Evolutionary conservation across 192 early-diverging fungal genomes (phyloP).

Genomic region (Nowakowskiella sp.): DNA sequence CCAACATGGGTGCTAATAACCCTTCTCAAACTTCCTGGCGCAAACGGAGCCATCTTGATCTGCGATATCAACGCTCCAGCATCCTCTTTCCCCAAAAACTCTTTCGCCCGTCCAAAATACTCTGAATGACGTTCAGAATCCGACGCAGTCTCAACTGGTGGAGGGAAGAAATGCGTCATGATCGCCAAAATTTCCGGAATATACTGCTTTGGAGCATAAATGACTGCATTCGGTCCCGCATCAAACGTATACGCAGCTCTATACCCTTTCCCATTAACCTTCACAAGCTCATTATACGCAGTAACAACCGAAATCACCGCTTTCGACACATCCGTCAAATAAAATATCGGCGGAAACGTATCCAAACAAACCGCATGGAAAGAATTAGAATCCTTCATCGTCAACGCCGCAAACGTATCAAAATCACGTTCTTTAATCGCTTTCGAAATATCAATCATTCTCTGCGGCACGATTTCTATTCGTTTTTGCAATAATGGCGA

Average conservation of each 20-base stretch:
- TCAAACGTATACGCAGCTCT: slow-evolving; percentile 97
- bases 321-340: slow-evolving; percentile 92
- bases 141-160: slow-evolving; percentile 4
- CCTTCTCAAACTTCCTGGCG: slow-evolving; percentile 67
- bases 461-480: slow-evolving; percentile 77
- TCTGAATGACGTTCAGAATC: slow-evolving; percentile 15
- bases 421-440: slow-evolving; percentile 83
- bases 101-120: slow-evolving; percentile 35
- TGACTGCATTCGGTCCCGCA: slow-evolving; percentile 97
- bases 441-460: slow-evolving; percentile 83
- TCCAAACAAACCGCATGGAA: slow-evolving; percentile 99
- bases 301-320: slow-evolving; percentile 77
- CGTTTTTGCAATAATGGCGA: slow-evolving; percentile 79
- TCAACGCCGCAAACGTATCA: slow-evolving; percentile 83
- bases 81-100: slow-evolving; percentile 33
- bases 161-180: slow-evolving; percentile 79
- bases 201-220: slow-evolving; percentile 77
- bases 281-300: slow-evolving; percentile 66
- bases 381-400: slow-evolving; percentile 98
- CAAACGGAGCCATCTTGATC: slow-evolving; percentile 17
- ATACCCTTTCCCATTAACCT: slow-evolving; percentile 30
- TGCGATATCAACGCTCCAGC: slow-evolving; percentile 30
- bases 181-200: slow-evolving; percentile 79
- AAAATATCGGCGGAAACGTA: slow-evolving; percentile 96
- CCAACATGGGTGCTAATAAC: slow-evolving; percentile 87